phyloP scores from a whole-genome alignment of 192 early-diverging fungal species.

The Gonapodya sp. region DNA sequence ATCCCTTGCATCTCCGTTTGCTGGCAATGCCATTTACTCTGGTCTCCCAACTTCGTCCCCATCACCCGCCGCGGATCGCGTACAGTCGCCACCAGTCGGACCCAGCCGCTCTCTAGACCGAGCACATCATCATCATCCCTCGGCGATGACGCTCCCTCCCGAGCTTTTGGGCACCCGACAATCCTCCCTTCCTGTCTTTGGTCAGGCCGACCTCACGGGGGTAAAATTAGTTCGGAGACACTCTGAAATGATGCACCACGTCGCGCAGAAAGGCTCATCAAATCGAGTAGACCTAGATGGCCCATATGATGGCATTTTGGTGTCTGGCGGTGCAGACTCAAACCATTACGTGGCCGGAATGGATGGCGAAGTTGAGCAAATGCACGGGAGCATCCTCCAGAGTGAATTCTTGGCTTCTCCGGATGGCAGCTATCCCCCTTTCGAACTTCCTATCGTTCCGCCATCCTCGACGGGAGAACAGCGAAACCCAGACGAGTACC shows the following conservation, averaged over 20 bases:
- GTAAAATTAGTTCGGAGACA: background rate
- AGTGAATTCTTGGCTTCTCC: background rate
- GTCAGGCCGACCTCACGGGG: background rate
- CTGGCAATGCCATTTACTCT: background rate
- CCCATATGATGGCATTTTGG: background rate
- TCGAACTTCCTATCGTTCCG: background rate
- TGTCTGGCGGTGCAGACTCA: background rate
- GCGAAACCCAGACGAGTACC: background rate
- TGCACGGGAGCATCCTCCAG: background rate
- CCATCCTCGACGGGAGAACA: no score
- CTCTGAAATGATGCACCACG: background rate
- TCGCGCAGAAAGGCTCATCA: background rate
- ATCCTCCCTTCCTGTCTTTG: background rate
- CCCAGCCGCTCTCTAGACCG: background rate
- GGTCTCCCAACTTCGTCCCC: background rate
- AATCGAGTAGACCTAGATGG: background rate
- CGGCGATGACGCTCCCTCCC: background rate
- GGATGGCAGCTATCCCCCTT: background rate
- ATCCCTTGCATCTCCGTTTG: background rate
- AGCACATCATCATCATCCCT: background rate
- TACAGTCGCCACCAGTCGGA: background rate
- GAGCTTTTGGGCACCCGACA: background rate
- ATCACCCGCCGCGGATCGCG: background rate
- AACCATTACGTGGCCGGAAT: background rate
- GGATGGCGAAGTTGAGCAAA: background rate